Base-by-base conservation (phyloP, 2,329 filamentous ascomycete genomes). In the Davidsoniella neocaledoniae region DNA sequence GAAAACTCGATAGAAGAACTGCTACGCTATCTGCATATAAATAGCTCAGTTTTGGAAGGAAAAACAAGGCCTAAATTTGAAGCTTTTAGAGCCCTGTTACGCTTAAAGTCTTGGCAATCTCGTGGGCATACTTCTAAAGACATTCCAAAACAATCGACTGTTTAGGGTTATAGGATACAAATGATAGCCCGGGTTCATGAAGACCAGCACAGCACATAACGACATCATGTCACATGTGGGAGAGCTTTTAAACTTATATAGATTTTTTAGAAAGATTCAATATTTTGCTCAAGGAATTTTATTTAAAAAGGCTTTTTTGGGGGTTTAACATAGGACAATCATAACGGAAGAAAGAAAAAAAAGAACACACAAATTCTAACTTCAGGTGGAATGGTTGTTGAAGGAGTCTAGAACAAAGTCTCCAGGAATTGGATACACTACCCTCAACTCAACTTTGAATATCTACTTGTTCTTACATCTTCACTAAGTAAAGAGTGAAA, bases 301-400 rank as follows among this genome's bases (percentile, higher is more conserved):
- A 2, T 21, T 21, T 3, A 21, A 21, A 21, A 21, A 21, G 10
- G 23, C 25, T 40, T 33, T 33, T 33, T 33, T 10, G 7, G 26
- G 26, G 26, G 5, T 33, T 9, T 33, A 10, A 33, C 26, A 4
- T 33, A 9, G 26, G 26, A 33, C 5, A 33, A 33, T 33, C 5
- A 33, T 33, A 33, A 10, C 7, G 26, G 26, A 33, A 33, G 26
- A 1, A 48, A 48, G 26, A 40, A 48, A 41, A 41, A 2, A 48
- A 23, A 48, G 23, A 37, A 41, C 36, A 40, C 26, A 41, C 47
- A 38, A 49, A 49, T 49, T 25, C 43, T 43, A 10, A 49, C 47
- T 49, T 49, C 29, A 37, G 14, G 47, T 49, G 40, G 39, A 37
- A 43, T 43, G 47, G 47, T 43, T 36, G 47, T 41, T 41, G 38